phyloP scores from a whole-genome alignment of 2,329 filamentous ascomycete genomes.

The Knufia fluminis region DNA sequence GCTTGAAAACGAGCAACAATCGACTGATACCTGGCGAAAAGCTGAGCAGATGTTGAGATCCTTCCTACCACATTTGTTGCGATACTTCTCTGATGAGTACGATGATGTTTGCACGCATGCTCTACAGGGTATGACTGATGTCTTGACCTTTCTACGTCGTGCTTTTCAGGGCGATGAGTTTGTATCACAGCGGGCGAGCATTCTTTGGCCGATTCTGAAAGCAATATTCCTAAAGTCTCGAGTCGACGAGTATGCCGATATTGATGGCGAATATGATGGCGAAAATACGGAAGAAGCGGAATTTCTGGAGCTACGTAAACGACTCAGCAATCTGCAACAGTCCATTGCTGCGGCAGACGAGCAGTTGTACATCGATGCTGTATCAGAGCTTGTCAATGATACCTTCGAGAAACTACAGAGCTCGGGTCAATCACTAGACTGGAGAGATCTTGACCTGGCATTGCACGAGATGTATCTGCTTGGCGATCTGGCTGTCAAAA shows the following conservation, averaged over 20 bases:
- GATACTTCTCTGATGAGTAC: constrained; percentile 96
- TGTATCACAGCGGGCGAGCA: constrained; percentile 65
- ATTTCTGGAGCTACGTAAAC: constrained; percentile 87
- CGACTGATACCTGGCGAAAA: constrained; percentile 56
- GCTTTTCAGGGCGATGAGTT: constrained; percentile 54
- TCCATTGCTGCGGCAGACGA: constrained; percentile 86
- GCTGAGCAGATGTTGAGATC: constrained; percentile 74
- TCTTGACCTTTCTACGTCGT: constrained; percentile 83
- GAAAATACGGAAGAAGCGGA: constrained; percentile 95
- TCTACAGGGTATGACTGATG: constrained; percentile 83
- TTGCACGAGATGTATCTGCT: constrained; percentile 93
- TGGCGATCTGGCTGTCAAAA: constrained; percentile 84
- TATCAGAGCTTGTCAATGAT: constrained; percentile 78
- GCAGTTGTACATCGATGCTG: constrained; percentile 72
- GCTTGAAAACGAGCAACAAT: constrained; percentile 57
- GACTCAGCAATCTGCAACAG: constrained; percentile 83
- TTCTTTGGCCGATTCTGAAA: constrained; percentile 80
- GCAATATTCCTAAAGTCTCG: constrained; percentile 94
- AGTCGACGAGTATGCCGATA: constrained; percentile 87
- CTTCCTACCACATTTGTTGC: constrained; percentile 78
- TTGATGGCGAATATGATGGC: constrained; percentile 69
- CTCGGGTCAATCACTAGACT: constrained; percentile 68
- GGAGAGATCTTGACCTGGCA: constrained; percentile 89
- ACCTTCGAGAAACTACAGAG: constrained; percentile 76
- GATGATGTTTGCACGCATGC: constrained; percentile 96